Evolutionary conservation across 208 protist species (phyloP).

Genomic region (Naegleria fowleri): DNA sequence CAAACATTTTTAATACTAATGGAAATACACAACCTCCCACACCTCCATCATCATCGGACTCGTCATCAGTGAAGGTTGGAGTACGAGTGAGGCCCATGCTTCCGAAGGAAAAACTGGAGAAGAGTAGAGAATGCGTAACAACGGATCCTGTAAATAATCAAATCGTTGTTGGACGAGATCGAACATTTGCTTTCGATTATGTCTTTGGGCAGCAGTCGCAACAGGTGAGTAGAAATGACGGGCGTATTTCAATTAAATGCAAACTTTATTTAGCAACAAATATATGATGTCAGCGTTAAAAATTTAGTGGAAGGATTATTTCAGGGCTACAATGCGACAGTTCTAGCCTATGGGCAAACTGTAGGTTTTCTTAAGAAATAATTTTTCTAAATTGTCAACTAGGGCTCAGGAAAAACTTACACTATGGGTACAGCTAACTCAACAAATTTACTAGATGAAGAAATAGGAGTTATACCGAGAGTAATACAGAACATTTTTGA

Average conservation of each 20-base stretch:
- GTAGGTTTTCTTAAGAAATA: neutral
- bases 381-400: conserved; percentile 12
- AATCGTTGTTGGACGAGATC: conserved; percentile 67
- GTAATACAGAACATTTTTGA: conserved; percentile 64
- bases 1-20: neutral
- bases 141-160: conserved; percentile 52
- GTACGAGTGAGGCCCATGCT: conserved; percentile 77
- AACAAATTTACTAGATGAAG: conserved; percentile 37
- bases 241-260: neutral
- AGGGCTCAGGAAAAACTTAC: conserved; percentile 83
- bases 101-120: conserved; percentile 55
- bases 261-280: neutral
- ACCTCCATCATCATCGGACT: too few species aligned
- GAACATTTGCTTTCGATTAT: conserved; percentile 77
- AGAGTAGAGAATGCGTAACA: conserved; percentile 31
- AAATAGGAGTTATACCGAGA: conserved; percentile 68
- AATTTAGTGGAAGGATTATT: conserved; percentile 31
- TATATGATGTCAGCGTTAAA: neutral
- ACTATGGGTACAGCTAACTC: conserved; percentile 68
- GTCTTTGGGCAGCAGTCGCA: conserved; percentile 62
- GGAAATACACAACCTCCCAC: neutral
- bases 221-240: conserved; percentile 32
- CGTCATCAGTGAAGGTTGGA: conserved; percentile 51
- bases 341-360: conserved; percentile 39
- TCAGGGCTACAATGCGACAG: conserved; percentile 35